These are phyloP conservation scores for Schizonepeta tenuifolia DNA, from an alignment of 257 asterid species.

Conservation along the genomic window DNA sequence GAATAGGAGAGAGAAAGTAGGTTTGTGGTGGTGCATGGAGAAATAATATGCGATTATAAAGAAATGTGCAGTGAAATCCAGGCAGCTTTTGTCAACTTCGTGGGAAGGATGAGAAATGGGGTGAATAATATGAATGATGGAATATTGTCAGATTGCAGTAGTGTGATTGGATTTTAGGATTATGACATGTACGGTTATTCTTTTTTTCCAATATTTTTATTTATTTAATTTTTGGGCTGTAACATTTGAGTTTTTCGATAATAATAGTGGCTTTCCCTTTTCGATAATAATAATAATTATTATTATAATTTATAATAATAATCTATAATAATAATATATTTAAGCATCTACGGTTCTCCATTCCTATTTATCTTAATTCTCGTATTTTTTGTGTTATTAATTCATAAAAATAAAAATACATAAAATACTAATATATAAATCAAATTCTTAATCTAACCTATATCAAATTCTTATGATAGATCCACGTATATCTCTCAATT, in stretches of 20 bases:
- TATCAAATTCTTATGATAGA: too few species aligned
- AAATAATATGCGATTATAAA: not conserved
- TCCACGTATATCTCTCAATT: too few species aligned
- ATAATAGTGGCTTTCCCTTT: not conserved
- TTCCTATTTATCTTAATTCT: too few species aligned
- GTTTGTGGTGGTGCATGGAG: not conserved
- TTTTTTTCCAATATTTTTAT: not conserved
- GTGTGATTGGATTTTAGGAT: conserved; percentile 20
- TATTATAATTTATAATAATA: too few species aligned
- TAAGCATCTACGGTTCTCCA: too few species aligned
- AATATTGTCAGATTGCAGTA: not conserved
- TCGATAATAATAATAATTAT: too few species aligned
- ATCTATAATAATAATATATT: too few species aligned
- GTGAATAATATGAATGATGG: not conserved
- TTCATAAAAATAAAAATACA: too few species aligned
- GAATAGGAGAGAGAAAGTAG: not conserved
- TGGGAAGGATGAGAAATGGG: not conserved
- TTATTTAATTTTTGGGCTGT: not conserved
- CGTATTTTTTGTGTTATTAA: too few species aligned
- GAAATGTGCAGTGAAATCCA: not conserved
- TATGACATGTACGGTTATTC: not conserved
- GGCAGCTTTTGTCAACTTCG: conserved; percentile 2
- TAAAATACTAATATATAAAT: too few species aligned
- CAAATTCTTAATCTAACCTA: too few species aligned
- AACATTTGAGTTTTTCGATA: not conserved